Base-by-base conservation (phyloP, 140 eudicot species). In the Bidens hawaiensis region DNA sequence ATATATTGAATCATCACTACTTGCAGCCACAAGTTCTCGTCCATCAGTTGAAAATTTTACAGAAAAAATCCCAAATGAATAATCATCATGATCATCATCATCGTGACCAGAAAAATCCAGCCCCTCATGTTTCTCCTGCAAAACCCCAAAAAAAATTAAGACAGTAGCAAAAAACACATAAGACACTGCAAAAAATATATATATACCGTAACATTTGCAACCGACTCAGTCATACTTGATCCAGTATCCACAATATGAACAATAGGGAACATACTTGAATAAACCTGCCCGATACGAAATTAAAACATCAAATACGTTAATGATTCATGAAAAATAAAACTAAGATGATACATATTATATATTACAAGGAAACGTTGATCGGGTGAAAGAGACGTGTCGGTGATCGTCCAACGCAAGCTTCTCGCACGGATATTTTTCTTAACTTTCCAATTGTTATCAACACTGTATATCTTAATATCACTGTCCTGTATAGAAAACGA, bases 1-100 rank as follows among this genome's bases (percentile, higher is more conserved):
- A 58, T 93, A 88, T 65, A 93, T 88, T 1, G 96, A 64, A 23
- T 76, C 80, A 61, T 88, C 94, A 57, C 81, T 85, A 69, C 95
- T 88, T 64, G 84, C 87, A 28, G 96, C 99, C 12, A 93, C 99
- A 72, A 93, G 78, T 58, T 93, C 99, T 56, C 95, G 78, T 52
- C 99, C 99, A 77, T 93, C 99, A 4, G 75, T 93, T 8, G 99
- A 88, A 70, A 93, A 93, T 42, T 93, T 93, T 4, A 93, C 94
- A 16, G 99, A 85, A 66, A 93, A 93, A 21, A 93, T 88, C 55
- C 95, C 96, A 75, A 88, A 85, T 55, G 87, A 54, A 64, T 78
- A 76, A 55, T 77, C 74, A 19, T 79, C 83, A 23, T 68, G 69
- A 54, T 74, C 80, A 54, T 74, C 81, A 15, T 74, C 78, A 42